Evolutionary conservation across 2,329 filamentous ascomycete genomes (phyloP).

Genomic region (Tolypocladium capitatum): DNA sequence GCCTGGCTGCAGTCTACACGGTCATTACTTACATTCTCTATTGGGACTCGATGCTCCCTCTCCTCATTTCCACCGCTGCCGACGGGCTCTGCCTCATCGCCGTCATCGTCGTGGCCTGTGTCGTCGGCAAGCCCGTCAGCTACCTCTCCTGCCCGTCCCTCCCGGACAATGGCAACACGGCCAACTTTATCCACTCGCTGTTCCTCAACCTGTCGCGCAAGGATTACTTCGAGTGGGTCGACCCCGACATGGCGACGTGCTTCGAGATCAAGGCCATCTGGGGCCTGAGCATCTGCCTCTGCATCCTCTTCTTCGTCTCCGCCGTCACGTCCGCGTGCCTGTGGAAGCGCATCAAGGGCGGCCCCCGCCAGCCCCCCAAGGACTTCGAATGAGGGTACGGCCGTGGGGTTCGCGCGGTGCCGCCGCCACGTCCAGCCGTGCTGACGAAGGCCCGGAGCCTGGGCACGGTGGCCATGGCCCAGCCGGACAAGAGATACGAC

Average conservation of each 20-base stretch:
- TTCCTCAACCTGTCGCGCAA: constrained; percentile 24
- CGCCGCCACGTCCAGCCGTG: constrained; percentile 5
- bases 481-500: constrained; percentile 17
- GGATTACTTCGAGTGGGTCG: constrained; percentile 30
- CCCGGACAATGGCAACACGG: constrained; percentile 25
- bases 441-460: constrained; percentile 18
- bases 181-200: constrained; percentile 30
- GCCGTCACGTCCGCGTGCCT: constrained; percentile 44
- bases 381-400: constrained; percentile 38
- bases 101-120: constrained; percentile 61
- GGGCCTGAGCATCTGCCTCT: constrained; percentile 72
- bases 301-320: constrained; percentile 55
- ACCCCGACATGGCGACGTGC: constrained; percentile 50
- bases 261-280: constrained; percentile 77
- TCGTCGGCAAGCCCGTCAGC: constrained; percentile 68
- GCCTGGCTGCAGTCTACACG: constrained; percentile 67
- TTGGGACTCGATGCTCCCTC: constrained; percentile 60
- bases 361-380: constrained; percentile 23
- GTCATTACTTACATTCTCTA: constrained; percentile 72
- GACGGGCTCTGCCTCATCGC: constrained; percentile 63
- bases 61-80: constrained; percentile 51
- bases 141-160: constrained; percentile 57
- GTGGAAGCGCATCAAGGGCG: constrained; percentile 44
- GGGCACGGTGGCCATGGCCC: constrained; percentile 23
- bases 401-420: constrained; percentile 23